Evolutionary conservation across 768 basidiomycete species (phyloP).

Genomic region (Clavaria fumosa): DNA sequence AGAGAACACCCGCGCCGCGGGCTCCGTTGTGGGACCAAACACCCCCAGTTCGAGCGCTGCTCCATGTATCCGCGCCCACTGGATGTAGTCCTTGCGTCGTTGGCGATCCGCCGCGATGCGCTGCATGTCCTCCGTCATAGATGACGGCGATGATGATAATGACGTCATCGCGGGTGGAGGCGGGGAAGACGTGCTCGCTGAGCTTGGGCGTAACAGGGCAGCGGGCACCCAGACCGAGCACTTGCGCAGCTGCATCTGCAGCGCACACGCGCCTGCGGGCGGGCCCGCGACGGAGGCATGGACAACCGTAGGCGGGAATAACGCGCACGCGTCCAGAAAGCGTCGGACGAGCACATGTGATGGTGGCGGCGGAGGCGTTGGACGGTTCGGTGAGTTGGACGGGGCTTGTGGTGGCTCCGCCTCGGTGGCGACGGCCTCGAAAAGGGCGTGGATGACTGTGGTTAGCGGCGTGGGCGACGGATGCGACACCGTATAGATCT

Average conservation of each 20-base stretch:
- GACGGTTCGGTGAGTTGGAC: slow-evolving; percentile 14
- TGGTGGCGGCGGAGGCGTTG: no score
- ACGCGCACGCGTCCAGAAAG: slow-evolving; percentile 35
- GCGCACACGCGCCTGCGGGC: slow-evolving; percentile 37
- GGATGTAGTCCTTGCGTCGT: slow-evolving; percentile 45
- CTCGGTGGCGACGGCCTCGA: slow-evolving; percentile 34
- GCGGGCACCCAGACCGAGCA: slow-evolving; percentile 38
- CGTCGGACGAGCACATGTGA: slow-evolving; percentile 29
- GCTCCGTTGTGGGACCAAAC: slow-evolving; percentile 27
- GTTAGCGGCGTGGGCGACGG: slow-evolving; percentile 36
- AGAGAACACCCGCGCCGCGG: slow-evolving; percentile 31
- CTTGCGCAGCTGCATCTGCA: slow-evolving; percentile 45
- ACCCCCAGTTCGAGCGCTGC: slow-evolving; percentile 46
- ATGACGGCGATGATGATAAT: slow-evolving; percentile 16
- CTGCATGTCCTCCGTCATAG: slow-evolving; percentile 45
- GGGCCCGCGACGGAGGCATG: slow-evolving; percentile 44
- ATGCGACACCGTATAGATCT: slow-evolving; percentile 30
- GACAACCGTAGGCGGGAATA: slow-evolving; percentile 30
- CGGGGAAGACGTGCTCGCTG: slow-evolving; percentile 12
- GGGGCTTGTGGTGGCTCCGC: slow-evolving; percentile 13
- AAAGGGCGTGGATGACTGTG: slow-evolving; percentile 35
- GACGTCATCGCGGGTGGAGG: slow-evolving; percentile 10
- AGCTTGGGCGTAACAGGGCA: no score
- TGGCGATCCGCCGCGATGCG: slow-evolving; percentile 45
- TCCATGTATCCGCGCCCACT: slow-evolving; percentile 53